Percentiles rank a stretch among this genome's conserved stretches.
phyloP scores from a whole-genome alignment of 2,329 filamentous ascomycete genomes.

The Trichoderma semiorbis region DNA sequence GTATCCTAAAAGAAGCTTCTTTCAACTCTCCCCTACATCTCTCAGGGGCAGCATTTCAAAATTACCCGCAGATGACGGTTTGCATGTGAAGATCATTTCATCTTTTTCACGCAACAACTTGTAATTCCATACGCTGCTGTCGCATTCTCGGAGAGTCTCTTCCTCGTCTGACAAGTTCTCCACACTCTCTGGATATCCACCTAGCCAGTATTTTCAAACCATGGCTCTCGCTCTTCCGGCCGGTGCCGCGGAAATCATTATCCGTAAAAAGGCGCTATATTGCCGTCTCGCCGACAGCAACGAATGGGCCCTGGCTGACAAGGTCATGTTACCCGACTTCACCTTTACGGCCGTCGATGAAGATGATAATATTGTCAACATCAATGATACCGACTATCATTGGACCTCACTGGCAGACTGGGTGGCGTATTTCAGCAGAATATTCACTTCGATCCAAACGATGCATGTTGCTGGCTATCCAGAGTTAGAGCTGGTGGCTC shows the following conservation, averaged over 20 bases:
- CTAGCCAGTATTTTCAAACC: not conserved
- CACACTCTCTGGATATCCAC: not conserved
- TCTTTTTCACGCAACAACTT: no score
- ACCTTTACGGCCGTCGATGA: not conserved
- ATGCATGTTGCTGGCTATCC: not conserved
- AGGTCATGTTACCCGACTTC: not conserved
- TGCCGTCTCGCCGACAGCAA: not conserved
- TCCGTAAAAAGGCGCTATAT: not conserved
- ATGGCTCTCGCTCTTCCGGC: not conserved
- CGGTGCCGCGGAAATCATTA: constrained; percentile 1
- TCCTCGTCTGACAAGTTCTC: not conserved
- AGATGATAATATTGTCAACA: not conserved
- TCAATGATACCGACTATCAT: not conserved
- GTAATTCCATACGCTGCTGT: not conserved
- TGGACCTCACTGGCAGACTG: not conserved
- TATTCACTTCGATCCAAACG: not conserved
- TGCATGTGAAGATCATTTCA: no score
- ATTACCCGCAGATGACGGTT: no score
- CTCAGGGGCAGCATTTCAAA: no score
- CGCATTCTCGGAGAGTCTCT: not conserved
- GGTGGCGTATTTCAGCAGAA: not conserved
- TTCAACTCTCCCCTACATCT: no score
- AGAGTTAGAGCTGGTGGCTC: not conserved
- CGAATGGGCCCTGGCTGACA: not conserved
- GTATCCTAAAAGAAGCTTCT: no score